A percentile compares a stretch with the other conserved stretches of the same genome.
Conservation (phyloP, 2,329 filamentous ascomycete genomes). For the Nemania sp. region DNA sequence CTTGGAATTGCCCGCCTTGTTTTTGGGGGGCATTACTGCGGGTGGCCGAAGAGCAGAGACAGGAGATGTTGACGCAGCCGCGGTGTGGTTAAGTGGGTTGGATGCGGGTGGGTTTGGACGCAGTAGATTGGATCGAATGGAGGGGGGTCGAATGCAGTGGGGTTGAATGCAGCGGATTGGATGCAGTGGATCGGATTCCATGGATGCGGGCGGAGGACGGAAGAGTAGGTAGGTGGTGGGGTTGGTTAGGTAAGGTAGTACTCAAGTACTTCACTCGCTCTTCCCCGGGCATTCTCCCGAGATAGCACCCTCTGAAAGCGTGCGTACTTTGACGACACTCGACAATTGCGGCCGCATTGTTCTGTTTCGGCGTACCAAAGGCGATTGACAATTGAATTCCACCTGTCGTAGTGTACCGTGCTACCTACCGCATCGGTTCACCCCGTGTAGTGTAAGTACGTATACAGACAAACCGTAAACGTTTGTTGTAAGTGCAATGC, state of each 20-base stretch:
- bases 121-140: too few relatives aligned
- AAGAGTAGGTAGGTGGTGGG: conserved; percentile 17
- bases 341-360: neutral
- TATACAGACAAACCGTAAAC: neutral
- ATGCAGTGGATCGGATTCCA: too few relatives aligned
- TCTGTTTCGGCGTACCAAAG: neutral
- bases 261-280: neutral
- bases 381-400: neutral
- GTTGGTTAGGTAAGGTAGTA: neutral
- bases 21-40: conserved; percentile 41
- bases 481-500: neutral
- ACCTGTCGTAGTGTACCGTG: too few relatives aligned
- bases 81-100: conserved; percentile 7
- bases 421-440: neutral
- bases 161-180: too few relatives aligned
- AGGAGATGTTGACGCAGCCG: neutral
- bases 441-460: neutral
- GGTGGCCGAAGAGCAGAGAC: conserved; percentile 19
- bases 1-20: conserved; percentile 35
- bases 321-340: neutral
- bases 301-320: neutral
- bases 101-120: neutral
- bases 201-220: too few relatives aligned
- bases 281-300: too few relatives aligned
- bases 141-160: too few relatives aligned